Percentiles rank a stretch among this genome's conserved stretches.
Evolutionary conservation across 768 basidiomycete species (phyloP).

Genomic region (Pholiota molesta): DNA sequence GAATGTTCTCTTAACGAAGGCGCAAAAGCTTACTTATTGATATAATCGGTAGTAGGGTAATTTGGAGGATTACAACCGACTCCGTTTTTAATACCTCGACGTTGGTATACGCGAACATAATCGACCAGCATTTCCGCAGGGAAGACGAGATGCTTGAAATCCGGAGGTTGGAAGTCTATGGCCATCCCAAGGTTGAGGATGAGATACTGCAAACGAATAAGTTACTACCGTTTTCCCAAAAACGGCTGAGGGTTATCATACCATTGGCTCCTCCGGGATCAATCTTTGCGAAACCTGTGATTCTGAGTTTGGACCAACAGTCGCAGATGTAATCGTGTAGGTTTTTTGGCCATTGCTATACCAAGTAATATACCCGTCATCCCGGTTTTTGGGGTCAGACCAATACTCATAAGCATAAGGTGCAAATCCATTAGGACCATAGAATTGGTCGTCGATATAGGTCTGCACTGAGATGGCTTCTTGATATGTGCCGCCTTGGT

Average conservation of each 20-base stretch:
- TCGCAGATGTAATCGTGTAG: conserved; percentile 71
- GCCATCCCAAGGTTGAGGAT: conserved; percentile 88
- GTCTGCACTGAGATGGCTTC: conserved; percentile 75
- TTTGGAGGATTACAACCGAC: conserved; percentile 80
- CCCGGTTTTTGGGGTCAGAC: conserved; percentile 67
- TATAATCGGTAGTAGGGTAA: conserved; percentile 82
- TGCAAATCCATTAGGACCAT: conserved; percentile 55
- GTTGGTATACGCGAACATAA: conserved; percentile 89
- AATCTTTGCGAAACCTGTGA: conserved; percentile 66
- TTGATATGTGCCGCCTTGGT: conserved; percentile 72
- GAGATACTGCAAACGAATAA: conserved; percentile 54
- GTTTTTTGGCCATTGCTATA: conserved; percentile 62
- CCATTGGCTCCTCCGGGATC: conserved; percentile 96
- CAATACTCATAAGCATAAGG: conserved; percentile 83
- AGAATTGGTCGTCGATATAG: conserved; percentile 55
- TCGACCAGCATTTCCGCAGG: conserved; percentile 85
- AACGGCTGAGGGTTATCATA: conserved; percentile 35
- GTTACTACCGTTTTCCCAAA: background rate
- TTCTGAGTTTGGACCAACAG: conserved; percentile 65
- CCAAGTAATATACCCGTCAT: conserved; percentile 85
- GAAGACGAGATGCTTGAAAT: conserved; percentile 74
- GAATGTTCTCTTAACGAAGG: background rate
- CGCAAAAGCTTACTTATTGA: conserved; percentile 50
- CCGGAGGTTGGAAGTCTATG: conserved; percentile 71
- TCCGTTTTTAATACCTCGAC: conserved; percentile 65